phyloP scores from a whole-genome alignment of 495 filamentous ascomycete genomes.

The Penicillium roqueforti region DNA sequence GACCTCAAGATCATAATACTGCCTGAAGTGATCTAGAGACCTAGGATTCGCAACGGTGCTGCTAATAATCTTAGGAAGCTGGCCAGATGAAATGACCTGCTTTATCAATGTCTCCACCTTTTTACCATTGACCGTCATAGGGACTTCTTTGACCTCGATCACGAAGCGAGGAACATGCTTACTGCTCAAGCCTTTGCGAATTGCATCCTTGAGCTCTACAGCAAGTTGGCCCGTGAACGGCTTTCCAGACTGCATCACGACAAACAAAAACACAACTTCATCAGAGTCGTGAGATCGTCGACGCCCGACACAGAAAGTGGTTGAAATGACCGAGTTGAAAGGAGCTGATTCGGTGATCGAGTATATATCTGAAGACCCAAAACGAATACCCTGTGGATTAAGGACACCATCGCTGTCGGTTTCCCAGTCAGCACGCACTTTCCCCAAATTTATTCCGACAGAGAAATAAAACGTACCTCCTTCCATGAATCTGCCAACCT shows the following conservation, averaged over 20 bases:
- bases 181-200: constrained; percentile 56
- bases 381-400: constrained; percentile 68
- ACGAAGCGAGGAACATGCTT: constrained; percentile 69
- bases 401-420: constrained; percentile 67
- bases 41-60: constrained; percentile 21
- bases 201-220: constrained; percentile 52
- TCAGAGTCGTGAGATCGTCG: constrained; percentile 58
- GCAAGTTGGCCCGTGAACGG: constrained; percentile 52
- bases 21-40: constrained; percentile 17
- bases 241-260: constrained; percentile 61
- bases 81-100: constrained; percentile 55
- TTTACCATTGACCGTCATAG: constrained; percentile 73
- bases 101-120: constrained; percentile 75
- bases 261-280: constrained; percentile 67
- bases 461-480: constrained; percentile 46
- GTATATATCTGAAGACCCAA: constrained; percentile 72
- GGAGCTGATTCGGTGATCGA: constrained; percentile 52
- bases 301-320: constrained; percentile 68
- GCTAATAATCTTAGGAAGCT: constrained; percentile 17
- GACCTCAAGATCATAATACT: constrained; percentile 13
- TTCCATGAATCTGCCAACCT: constrained; percentile 69
- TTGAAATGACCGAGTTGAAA: constrained; percentile 54
- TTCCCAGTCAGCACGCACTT: constrained; percentile 13
- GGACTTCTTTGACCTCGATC: constrained; percentile 69
- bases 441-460: constrained; percentile 22